These are phyloP conservation scores for Aspergillus asperescens DNA, from an alignment of 495 filamentous ascomycete genomes.

Conservation along the genomic window DNA sequence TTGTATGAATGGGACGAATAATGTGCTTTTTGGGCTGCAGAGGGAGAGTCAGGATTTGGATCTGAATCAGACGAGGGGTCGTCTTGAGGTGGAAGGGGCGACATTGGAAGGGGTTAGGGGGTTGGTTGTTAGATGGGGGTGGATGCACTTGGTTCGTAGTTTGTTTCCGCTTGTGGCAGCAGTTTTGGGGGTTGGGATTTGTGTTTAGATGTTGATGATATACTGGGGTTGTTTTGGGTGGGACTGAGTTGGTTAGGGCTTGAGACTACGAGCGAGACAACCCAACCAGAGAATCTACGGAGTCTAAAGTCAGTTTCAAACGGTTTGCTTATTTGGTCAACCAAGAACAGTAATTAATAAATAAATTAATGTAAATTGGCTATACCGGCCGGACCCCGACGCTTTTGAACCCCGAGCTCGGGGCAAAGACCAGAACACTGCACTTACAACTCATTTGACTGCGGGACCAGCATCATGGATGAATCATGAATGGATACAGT, in stretches of 20 bases:
- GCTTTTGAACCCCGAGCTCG: too few species aligned
- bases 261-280: too few species aligned
- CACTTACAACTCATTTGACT: too few species aligned
- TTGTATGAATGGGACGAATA: background rate
- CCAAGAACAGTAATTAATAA: too few species aligned
- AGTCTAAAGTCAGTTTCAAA: too few species aligned
- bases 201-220: background rate
- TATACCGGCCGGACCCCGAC: too few species aligned
- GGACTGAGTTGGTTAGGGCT: background rate
- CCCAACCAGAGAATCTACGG: too few species aligned
- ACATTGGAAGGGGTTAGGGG: background rate
- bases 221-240: background rate
- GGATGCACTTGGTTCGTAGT: background rate
- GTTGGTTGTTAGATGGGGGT: background rate
- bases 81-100: background rate
- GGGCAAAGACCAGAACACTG: too few species aligned
- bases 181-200: background rate
- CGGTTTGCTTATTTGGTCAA: too few species aligned
- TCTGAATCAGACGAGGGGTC: background rate
- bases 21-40: background rate
- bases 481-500: too few species aligned
- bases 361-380: too few species aligned
- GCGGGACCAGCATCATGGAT: too few species aligned
- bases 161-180: background rate
- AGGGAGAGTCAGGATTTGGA: background rate